Evolutionary conservation across 2,329 filamentous ascomycete species (phyloP).

Genomic region (Alternaria brassicicola): DNA sequence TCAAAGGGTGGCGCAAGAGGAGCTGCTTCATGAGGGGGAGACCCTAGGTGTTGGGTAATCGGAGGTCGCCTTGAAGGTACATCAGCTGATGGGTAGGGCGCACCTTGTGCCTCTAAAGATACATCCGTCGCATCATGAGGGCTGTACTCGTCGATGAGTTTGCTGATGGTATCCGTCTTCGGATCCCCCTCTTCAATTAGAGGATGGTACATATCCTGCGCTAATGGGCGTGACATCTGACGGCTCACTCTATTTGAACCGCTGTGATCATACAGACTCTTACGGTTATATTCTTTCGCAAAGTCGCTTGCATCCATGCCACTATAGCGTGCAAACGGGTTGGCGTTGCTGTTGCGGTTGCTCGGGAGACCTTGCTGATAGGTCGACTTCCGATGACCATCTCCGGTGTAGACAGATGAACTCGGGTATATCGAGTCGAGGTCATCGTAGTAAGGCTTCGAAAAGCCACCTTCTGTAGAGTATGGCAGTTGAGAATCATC

Average conservation of each 20-base stretch:
- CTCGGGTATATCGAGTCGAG: constrained; percentile 36
- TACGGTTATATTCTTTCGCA: constrained; percentile 21
- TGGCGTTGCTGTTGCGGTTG: constrained; percentile 30
- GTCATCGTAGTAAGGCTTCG: constrained; percentile 40
- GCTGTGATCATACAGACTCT: constrained; percentile 22
- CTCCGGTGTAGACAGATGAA: constrained; percentile 42
- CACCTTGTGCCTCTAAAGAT: neutral
- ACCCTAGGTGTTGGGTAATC: constrained; percentile 21
- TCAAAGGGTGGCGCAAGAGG: constrained; percentile 40
- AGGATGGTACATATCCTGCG: constrained; percentile 20
- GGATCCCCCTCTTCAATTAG: constrained; percentile 18
- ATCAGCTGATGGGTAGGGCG: neutral
- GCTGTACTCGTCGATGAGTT: constrained; percentile 41
- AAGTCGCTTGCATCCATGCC: constrained; percentile 18
- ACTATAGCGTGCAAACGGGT: constrained; percentile 27
- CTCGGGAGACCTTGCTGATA: constrained; percentile 29
- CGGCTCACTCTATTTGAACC: constrained; percentile 14
- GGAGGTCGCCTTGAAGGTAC: constrained; percentile 8
- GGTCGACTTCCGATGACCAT: constrained; percentile 26
- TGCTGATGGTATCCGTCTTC: constrained; percentile 44
- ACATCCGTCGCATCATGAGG: constrained; percentile 9
- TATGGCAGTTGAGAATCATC: constrained; percentile 12
- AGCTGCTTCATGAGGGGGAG: constrained; percentile 31
- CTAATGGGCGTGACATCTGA: constrained; percentile 17
- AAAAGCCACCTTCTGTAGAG: constrained; percentile 14